phyloP scores from a whole-genome alignment of 768 basidiomycete species.

The Calocera cornea region DNA sequence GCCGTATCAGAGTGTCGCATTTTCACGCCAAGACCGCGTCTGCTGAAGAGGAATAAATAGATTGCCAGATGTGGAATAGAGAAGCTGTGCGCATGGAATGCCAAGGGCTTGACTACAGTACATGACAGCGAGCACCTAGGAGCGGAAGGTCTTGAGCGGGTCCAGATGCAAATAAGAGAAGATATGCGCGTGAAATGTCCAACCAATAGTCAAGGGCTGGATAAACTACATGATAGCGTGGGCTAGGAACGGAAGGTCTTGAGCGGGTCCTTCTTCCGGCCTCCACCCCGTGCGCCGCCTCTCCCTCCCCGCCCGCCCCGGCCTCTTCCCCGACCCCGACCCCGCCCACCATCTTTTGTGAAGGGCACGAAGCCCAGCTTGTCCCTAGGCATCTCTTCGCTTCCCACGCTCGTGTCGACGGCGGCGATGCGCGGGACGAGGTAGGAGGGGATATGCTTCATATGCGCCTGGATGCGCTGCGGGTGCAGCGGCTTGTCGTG shows the following conservation, averaged over 20 bases:
- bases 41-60: too few relatives aligned
- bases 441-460: slow-evolving; percentile 93
- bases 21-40: too few relatives aligned
- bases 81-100: too few relatives aligned
- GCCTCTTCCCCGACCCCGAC: slow-evolving; percentile 40
- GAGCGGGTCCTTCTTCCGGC: slow-evolving; percentile 68
- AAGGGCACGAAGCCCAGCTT: slow-evolving; percentile 58
- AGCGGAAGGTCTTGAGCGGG: slow-evolving; percentile 60
- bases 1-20: too few relatives aligned
- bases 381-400: slow-evolving; percentile 23
- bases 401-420: slow-evolving; percentile 23
- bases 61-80: too few relatives aligned
- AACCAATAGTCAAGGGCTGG: too few relatives aligned
- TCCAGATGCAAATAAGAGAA: too few relatives aligned
- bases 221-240: too few relatives aligned
- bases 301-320: slow-evolving; percentile 33
- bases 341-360: slow-evolving; percentile 35
- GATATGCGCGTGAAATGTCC: too few relatives aligned
- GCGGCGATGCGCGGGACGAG: slow-evolving; percentile 70
- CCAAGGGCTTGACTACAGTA: too few relatives aligned
- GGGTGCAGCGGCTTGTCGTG: slow-evolving; percentile 94
- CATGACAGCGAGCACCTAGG: too few relatives aligned
- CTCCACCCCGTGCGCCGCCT: slow-evolving; percentile 37
- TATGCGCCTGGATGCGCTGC: slow-evolving; percentile 76
- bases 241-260: slow-evolving; percentile 46